phyloP scores from a whole-genome alignment of 2,329 filamentous ascomycete genomes.

The Rosellinia necatrix region DNA sequence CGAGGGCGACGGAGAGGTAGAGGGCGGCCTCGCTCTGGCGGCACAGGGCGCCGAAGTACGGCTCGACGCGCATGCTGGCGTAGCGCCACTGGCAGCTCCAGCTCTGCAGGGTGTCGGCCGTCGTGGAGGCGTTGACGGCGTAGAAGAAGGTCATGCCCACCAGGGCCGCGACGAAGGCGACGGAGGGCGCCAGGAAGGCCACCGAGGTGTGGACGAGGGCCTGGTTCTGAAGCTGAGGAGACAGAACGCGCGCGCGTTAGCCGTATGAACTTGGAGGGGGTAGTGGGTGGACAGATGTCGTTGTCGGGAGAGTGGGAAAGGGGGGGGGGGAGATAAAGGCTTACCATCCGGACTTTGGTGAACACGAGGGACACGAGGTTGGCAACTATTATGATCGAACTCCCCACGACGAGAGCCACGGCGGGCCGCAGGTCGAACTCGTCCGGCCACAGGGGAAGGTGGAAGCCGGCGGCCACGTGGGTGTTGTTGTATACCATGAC shows the following conservation, averaged over 20 bases:
- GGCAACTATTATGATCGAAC: slow-evolving; percentile 53
- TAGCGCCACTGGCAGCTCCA: slow-evolving; percentile 66
- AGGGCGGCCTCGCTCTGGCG: slow-evolving; percentile 59
- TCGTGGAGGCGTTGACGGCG: slow-evolving; percentile 56
- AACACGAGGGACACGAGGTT: slow-evolving; percentile 54
- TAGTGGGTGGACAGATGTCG: background rate
- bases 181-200: slow-evolving; percentile 47
- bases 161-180: slow-evolving; percentile 53
- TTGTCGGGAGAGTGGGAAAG: background rate
- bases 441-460: slow-evolving; percentile 62
- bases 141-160: slow-evolving; percentile 63
- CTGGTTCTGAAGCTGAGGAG: slow-evolving; percentile 47
- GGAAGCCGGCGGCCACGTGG: slow-evolving; percentile 50
- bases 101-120: slow-evolving; percentile 60
- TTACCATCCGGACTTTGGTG: slow-evolving; percentile 56
- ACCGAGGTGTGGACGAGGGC: slow-evolving; percentile 43
- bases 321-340: slow-evolving; percentile 35
- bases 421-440: slow-evolving; percentile 62
- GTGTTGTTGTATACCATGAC: slow-evolving; percentile 61
- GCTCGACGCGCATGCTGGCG: slow-evolving; percentile 56
- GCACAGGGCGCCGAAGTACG: slow-evolving; percentile 62
- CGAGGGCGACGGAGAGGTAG: slow-evolving; percentile 59
- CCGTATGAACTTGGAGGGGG: background rate
- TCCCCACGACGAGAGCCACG: slow-evolving; percentile 57
- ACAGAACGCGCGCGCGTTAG: slow-evolving; percentile 18